Evolutionary conservation across 2,329 filamentous ascomycete genomes (phyloP), one percentile per base, ranked within the genome.

Genomic region (Teratosphaeria gauchensis): DNA sequence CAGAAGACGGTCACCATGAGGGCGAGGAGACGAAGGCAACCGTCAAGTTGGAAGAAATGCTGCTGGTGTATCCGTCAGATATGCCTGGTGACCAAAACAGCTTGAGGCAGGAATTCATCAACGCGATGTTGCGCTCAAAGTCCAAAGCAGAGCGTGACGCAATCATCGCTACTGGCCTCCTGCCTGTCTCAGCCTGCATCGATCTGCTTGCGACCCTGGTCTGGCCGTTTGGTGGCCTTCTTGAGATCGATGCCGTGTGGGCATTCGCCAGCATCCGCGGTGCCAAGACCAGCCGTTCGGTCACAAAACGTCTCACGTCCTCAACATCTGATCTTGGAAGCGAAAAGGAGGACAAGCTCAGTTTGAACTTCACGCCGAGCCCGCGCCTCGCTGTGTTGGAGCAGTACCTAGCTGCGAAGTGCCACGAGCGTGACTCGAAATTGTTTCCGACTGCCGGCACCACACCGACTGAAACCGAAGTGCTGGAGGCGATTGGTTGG

Each of bases 401-500:
- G 11, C 67, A 66, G 4, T 78, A 77, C 56, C 71, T 78, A 19
- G 70, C 72, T 1, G 68, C 73, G 9, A 63, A 66, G 55, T 78
- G 76, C 62, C 68, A 75, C 58, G 68, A 73, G 57, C 63, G 65
- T 5, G 69, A 74, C 24, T 62, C 68, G 19, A 68, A 70, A 33
- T 57, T 74, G 19, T 77, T 77, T 55, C 69, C 70, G 0, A 56
- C 61, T 12, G 63, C 63, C 28, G 56, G 28, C 30, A 61, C 67
- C 9, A 60, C 68, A 3, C 73, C 73, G 1, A 73, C 70, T 1
- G 75, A 77, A 61, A 72, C 64, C 8, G 69, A 76, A 12, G 71
- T 76, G 4, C 62, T 78, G 16, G 68, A 75, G 33, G 74, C 75
- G 0, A 76, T 78, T 51, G 76, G 75, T 0, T 78, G 76, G 76